phyloP scores from a whole-genome alignment of 371 early-diverging fungal genomes.

The Syncephalis plumigaleata region DNA sequence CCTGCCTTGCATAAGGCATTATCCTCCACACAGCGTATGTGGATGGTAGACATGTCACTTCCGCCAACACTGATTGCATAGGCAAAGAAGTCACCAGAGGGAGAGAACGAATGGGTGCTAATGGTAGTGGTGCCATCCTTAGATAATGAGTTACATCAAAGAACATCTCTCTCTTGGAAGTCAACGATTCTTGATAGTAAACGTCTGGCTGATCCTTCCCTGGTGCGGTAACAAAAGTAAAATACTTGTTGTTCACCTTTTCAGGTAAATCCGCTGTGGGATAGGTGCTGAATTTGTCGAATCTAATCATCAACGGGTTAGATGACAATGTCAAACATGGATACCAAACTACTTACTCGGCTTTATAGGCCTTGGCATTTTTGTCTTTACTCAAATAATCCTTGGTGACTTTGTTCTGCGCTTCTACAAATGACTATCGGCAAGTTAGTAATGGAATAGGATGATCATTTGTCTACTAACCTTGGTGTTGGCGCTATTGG shows the following conservation, averaged over 20 bases:
- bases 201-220: slow-evolving; percentile 42
- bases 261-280: slow-evolving; percentile 23
- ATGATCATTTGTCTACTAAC: slow-evolving; percentile 4
- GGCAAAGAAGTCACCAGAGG: slow-evolving; percentile 18
- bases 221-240: slow-evolving; percentile 42
- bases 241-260: slow-evolving; percentile 29
- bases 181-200: slow-evolving; percentile 16
- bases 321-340: neutral
- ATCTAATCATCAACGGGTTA: neutral
- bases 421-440: slow-evolving; percentile 14
- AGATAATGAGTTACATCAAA: slow-evolving; percentile 18
- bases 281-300: slow-evolving; percentile 13
- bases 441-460: neutral
- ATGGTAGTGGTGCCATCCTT: slow-evolving; percentile 13
- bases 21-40: slow-evolving; percentile 14
- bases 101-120: slow-evolving; percentile 25
- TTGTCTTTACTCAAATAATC: slow-evolving; percentile 15
- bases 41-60: slow-evolving; percentile 38
- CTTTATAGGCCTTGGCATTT: slow-evolving; percentile 13
- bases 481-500: slow-evolving; percentile 23
- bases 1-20: too few species aligned
- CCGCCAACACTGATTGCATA: slow-evolving; percentile 29
- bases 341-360: slow-evolving; percentile 8
- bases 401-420: slow-evolving; percentile 14
- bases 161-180: slow-evolving; percentile 19